These are phyloP conservation scores for Thermothielavioides terrestris DNA, from an alignment of 495 filamentous ascomycete genomes.

Conservation along the genomic window DNA sequence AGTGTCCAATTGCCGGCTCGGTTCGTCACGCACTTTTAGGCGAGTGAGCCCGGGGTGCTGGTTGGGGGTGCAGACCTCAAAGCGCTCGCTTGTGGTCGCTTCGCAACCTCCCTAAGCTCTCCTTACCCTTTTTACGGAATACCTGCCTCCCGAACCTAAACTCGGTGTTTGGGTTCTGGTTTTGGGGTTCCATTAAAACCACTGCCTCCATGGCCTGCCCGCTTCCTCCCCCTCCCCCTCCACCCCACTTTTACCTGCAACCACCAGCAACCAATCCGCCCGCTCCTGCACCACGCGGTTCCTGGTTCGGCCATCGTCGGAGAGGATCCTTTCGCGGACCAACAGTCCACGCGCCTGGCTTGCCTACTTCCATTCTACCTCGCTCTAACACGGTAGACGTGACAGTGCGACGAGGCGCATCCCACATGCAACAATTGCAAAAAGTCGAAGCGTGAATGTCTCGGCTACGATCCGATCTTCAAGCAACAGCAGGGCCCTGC, in stretches of 20 bases:
- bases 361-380: neutral
- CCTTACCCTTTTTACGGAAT: too few relatives aligned
- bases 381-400: constrained; percentile 13
- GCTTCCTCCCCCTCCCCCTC: too few relatives aligned
- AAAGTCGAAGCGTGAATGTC: constrained; percentile 94
- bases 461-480: constrained; percentile 98
- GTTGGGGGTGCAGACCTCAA: constrained; percentile 8
- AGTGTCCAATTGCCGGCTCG: neutral
- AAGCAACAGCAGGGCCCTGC: constrained; percentile 74
- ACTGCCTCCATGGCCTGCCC: too few relatives aligned
- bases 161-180: neutral
- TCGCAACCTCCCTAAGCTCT: constrained; percentile 5
- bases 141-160: too few relatives aligned
- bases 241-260: neutral
- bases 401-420: constrained; percentile 90
- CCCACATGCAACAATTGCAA: constrained; percentile 94
- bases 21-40: too few relatives aligned
- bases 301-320: neutral
- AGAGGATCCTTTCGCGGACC: too few relatives aligned
- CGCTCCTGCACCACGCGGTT: neutral
- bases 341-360: too few relatives aligned
- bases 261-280: neutral
- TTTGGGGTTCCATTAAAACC: too few relatives aligned
- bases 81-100: constrained; percentile 24
- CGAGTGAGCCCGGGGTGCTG: neutral